Conservation (phyloP, 2,329 filamentous ascomycete genomes). For the Colletotrichum spaethianum region DNA sequence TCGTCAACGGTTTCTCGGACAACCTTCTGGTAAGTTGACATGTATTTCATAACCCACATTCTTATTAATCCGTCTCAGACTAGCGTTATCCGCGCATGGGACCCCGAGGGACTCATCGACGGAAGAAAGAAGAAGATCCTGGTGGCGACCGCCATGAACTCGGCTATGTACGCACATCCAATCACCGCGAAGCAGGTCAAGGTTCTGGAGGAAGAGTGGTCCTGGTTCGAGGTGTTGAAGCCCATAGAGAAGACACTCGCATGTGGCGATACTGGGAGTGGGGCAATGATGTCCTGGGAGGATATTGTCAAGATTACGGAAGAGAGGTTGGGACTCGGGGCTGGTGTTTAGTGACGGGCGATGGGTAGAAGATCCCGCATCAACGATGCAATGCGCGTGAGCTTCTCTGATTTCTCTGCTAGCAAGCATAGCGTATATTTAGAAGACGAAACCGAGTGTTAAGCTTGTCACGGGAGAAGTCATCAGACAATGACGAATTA, state of each 20-base stretch:
- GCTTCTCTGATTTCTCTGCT: no score
- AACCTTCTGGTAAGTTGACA: constrained; percentile 71
- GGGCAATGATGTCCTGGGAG: constrained; percentile 87
- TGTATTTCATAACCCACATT: background rate
- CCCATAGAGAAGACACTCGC: constrained; percentile 85
- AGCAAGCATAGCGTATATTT: no score
- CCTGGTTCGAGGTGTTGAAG: constrained; percentile 79
- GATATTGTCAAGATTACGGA: constrained; percentile 79
- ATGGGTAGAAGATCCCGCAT: background rate
- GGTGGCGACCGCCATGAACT: constrained; percentile 90
- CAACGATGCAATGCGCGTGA: background rate
- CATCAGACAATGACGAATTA: background rate
- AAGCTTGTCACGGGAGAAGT: background rate
- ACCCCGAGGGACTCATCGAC: constrained; percentile 76
- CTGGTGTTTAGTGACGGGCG: background rate
- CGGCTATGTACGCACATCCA: constrained; percentile 90
- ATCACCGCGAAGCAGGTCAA: constrained; percentile 81
- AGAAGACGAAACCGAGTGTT: no score
- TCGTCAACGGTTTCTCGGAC: constrained; percentile 83
- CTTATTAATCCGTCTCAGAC: constrained; percentile 45
- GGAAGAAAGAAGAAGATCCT: constrained; percentile 75
- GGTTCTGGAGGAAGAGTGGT: constrained; percentile 82
- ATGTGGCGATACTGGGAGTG: constrained; percentile 86
- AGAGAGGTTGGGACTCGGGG: constrained; percentile 57
- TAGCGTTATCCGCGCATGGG: constrained; percentile 87